phyloP scores from a whole-genome alignment of 116 monocot genomes.

The Papilionanthe hybrid region DNA sequence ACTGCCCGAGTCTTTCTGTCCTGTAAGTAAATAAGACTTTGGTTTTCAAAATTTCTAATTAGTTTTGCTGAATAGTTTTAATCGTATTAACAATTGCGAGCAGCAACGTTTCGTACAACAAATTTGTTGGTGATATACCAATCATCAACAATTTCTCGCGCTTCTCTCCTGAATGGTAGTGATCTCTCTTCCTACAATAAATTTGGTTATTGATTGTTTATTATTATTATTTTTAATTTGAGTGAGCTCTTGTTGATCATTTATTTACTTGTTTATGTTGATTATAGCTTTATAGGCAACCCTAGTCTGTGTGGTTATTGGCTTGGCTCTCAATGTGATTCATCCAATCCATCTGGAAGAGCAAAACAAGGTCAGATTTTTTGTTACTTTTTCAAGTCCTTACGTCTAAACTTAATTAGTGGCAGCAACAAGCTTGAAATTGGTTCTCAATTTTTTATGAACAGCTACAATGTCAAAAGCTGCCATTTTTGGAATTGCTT shows the following conservation, averaged over 20 bases:
- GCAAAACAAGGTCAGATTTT: constrained; percentile 17
- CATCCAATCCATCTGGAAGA: constrained; percentile 32
- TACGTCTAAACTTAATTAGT: background rate
- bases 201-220: background rate
- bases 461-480: constrained; percentile 74
- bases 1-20: constrained; percentile 65
- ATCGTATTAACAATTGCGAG: background rate
- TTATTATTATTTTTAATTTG: background rate
- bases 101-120: constrained; percentile 92
- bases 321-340: constrained; percentile 48
- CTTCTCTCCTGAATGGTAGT: constrained; percentile 75
- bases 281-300: constrained; percentile 77
- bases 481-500: constrained; percentile 71
- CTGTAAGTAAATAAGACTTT: constrained; percentile 49
- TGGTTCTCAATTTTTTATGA: background rate
- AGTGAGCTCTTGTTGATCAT: background rate
- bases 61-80: background rate
- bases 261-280: background rate
- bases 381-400: background rate
- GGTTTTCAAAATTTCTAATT: background rate
- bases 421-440: background rate
- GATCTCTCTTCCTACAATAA: background rate
- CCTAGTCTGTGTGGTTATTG: constrained; percentile 89
- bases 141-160: constrained; percentile 73
- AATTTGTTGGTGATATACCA: constrained; percentile 62